Percentiles rank a stretch among this genome's conserved stretches.
Evolutionary conservation across 148 eudicot genomes (phyloP).

Genomic region (Tetragonia tetragonoides): DNA sequence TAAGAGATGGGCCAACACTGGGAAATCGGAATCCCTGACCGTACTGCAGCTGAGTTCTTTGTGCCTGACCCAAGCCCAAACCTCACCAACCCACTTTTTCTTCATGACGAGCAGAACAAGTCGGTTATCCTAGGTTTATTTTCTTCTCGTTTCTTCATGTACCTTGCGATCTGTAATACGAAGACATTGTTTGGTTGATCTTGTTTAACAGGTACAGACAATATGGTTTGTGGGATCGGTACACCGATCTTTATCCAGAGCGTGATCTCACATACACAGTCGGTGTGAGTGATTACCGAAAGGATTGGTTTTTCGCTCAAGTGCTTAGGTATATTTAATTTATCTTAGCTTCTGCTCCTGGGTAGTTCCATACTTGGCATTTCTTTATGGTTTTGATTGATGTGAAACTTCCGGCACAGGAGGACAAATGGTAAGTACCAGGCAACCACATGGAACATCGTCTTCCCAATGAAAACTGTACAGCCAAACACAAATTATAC

Average conservation of each 20-base stretch:
- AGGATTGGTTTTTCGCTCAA: slow-evolving; percentile 82
- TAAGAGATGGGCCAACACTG: slow-evolving; percentile 74
- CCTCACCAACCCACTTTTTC: slow-evolving; percentile 43
- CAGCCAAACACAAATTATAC: slow-evolving; percentile 36
- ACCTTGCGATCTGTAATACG: background rate
- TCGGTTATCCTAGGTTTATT: slow-evolving; percentile 11
- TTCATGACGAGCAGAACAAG: slow-evolving; percentile 36
- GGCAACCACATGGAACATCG: slow-evolving; percentile 70
- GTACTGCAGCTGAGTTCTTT: slow-evolving; percentile 65
- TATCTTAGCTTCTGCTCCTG: background rate
- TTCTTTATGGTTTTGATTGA: background rate
- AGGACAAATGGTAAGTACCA: slow-evolving; percentile 34
- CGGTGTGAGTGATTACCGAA: slow-evolving; percentile 40
- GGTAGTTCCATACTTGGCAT: background rate
- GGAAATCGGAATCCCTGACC: slow-evolving; percentile 84
- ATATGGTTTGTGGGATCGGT: slow-evolving; percentile 87
- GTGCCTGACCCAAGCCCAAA: slow-evolving; percentile 64
- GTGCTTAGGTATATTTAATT: slow-evolving; percentile 44
- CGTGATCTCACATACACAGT: slow-evolving; percentile 61
- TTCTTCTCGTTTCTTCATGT: background rate
- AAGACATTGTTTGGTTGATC: background rate
- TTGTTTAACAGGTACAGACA: slow-evolving; percentile 55
- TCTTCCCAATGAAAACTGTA: slow-evolving; percentile 47
- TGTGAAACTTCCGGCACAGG: slow-evolving; percentile 30
- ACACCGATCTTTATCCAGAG: slow-evolving; percentile 55